Evolutionary conservation across 495 filamentous ascomycete species (phyloP).

Genomic region (Annulohypoxylon stygium): DNA sequence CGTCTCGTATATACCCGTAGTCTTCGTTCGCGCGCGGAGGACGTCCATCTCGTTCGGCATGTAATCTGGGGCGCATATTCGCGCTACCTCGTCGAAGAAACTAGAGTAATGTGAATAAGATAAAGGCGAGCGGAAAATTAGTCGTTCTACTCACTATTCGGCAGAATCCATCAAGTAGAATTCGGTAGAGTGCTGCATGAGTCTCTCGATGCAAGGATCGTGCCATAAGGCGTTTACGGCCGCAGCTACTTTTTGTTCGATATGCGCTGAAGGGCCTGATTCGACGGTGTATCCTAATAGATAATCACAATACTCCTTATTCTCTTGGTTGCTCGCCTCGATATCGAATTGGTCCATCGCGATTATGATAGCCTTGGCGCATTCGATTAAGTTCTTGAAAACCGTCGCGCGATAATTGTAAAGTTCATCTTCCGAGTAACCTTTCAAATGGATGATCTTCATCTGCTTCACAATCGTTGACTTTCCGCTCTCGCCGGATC

Average conservation of each 20-base stretch:
- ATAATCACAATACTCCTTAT: constrained; percentile 79
- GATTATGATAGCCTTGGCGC: constrained; percentile 88
- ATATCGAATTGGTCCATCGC: constrained; percentile 91
- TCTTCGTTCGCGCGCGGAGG: constrained; percentile 94
- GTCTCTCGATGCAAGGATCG: constrained; percentile 82
- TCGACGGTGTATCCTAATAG: constrained; percentile 90
- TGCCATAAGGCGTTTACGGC: constrained; percentile 91
- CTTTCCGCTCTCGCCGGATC: constrained; percentile 98
- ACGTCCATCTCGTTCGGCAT: constrained; percentile 94
- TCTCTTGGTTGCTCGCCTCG: constrained; percentile 76
- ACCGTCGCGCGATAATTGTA: constrained; percentile 93
- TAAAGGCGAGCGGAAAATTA: background rate
- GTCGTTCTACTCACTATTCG: constrained; percentile 80
- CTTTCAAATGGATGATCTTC: constrained; percentile 99
- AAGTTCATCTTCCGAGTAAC: constrained; percentile 92
- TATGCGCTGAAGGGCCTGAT: constrained; percentile 83
- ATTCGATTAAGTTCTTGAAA: constrained; percentile 98
- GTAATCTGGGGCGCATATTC: constrained; percentile 88
- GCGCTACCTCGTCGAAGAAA: constrained; percentile 92
- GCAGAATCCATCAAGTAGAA: constrained; percentile 99
- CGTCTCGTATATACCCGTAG: constrained; percentile 99
- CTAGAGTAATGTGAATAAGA: constrained; percentile 60
- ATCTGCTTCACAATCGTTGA: constrained; percentile 99
- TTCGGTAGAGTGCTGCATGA: constrained; percentile 95
- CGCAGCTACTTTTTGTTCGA: constrained; percentile 82